Conservation (phyloP, 108 stramenopile genomes). For the Cyclotella cryptica region DNA sequence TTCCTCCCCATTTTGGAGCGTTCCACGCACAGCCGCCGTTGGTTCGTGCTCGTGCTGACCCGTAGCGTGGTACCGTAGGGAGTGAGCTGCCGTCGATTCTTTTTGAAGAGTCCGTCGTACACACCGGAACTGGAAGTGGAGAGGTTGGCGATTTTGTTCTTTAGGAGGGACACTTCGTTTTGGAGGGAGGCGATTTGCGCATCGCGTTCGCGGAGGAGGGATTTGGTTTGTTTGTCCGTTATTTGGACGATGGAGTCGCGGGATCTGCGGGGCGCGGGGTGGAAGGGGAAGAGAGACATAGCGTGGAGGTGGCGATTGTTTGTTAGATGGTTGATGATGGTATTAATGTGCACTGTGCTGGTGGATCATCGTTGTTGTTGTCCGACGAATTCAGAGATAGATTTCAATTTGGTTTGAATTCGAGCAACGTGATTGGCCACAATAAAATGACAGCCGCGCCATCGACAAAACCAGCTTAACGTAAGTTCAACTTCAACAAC, state of each 20-base stretch:
- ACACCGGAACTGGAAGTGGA: conserved; percentile 12
- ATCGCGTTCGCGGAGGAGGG: conserved; percentile 65
- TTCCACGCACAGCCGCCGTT: conserved; percentile 40
- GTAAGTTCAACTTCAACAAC: conserved; percentile 7
- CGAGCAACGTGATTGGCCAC: neutral
- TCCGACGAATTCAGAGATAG: too few relatives aligned
- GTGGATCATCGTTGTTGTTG: too few relatives aligned
- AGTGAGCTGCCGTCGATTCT: conserved; percentile 26
- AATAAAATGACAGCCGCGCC: conserved; percentile 14
- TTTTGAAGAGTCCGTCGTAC: conserved; percentile 10
- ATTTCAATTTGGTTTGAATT: too few relatives aligned
- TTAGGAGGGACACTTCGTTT: conserved; percentile 57
- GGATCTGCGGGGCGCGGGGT: conserved; percentile 26
- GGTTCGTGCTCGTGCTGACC: conserved; percentile 34
- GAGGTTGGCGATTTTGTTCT: conserved; percentile 55
- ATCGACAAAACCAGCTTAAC: neutral
- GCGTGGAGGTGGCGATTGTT: too few relatives aligned
- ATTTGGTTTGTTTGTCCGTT: conserved; percentile 49
- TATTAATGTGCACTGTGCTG: neutral
- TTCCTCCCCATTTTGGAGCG: conserved; percentile 87
- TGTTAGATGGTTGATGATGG: neutral
- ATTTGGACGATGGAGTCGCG: conserved; percentile 27
- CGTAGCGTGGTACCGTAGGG: conserved; percentile 51
- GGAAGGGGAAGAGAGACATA: conserved; percentile 19
- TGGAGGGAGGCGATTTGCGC: conserved; percentile 73